Base-by-base conservation (phyloP, 306 rosid species). In the Senna siamea region DNA sequence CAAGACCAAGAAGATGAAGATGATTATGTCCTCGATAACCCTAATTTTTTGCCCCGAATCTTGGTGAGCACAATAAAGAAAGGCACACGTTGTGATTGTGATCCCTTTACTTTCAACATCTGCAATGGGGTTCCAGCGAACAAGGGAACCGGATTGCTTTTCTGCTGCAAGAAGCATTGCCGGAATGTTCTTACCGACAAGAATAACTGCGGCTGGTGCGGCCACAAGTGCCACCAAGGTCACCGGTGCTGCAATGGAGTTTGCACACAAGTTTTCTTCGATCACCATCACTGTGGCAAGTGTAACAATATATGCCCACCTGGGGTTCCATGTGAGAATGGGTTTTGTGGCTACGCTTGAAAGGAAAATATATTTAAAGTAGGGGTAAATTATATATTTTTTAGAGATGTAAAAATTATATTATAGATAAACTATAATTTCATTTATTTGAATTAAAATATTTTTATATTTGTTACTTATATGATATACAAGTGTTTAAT, bases 161-260 rank as follows among this genome's bases (percentile, higher is more conserved):
- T 76, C 38, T 90, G 96, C 74, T 90, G 96, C 86, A 90, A 88
- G 89, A 83, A 54, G 15, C 93, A 88, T 61, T 90, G 91, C 22
- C 75, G 90, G 0, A 83, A 90, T 70, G 81, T 86, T 65, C 88
- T 88, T 0, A 47, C 86, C 5, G 93, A 90, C 72, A 50, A 57
- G 83, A 90, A 90, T 78, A 86, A 90, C 22, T 88, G 96, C 19
- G 78, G 79, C 0, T 64, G 9, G 38, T 88, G 96, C 57, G 85
- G 83, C 2, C 20, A 70, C 13, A 86, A 81, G 73, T 90, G 96
- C 86, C 46, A 65, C 60, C 48, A 38, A 37, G 91, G 84, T 4
- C 32, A 83, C 34, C 68, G 80, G 18, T 90, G 96, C 44, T 90
- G 96, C 58, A 9, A 55, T 38, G 91, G 93, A 1, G 51, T 55